A percentile compares a stretch with the other conserved stretches of the same genome.
phyloP scores from a whole-genome alignment of 108 stramenopile species.

The Discostella stelligeroides region DNA sequence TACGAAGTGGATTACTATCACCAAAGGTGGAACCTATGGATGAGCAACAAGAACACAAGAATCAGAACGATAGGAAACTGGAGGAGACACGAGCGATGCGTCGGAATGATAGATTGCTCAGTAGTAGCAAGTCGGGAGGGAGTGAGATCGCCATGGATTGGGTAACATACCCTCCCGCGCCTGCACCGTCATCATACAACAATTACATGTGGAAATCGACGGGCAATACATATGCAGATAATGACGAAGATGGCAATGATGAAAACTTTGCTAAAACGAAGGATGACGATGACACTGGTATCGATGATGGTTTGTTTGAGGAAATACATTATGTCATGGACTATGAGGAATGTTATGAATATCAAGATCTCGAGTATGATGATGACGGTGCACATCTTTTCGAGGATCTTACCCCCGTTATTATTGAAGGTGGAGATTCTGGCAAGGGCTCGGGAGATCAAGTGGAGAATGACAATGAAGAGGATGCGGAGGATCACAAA shows the following conservation, averaged over 20 bases:
- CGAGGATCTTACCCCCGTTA: neutral
- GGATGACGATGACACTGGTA: neutral
- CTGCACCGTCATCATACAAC: too few species aligned
- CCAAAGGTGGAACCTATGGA: neutral
- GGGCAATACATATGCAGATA: neutral
- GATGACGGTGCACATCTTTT: neutral
- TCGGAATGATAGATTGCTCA: too few species aligned
- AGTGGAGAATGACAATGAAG: neutral
- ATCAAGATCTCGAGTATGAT: constrained; percentile 2
- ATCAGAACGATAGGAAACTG: neutral
- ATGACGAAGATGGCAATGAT: neutral
- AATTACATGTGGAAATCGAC: too few species aligned
- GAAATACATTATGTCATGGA: too few species aligned
- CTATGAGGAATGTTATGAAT: constrained; percentile 2
- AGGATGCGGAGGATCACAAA: neutral
- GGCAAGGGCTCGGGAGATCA: neutral
- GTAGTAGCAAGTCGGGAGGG: neutral
- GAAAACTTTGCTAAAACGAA: neutral
- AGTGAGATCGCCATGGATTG: neutral
- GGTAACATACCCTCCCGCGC: too few species aligned
- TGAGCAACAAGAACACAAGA: neutral
- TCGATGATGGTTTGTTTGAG: constrained; percentile 10
- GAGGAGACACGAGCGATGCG: neutral
- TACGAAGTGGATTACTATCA: neutral
- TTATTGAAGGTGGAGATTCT: neutral